Conservation (phyloP, 805 yeast species). For the Nakazawaea ambrosiae region DNA sequence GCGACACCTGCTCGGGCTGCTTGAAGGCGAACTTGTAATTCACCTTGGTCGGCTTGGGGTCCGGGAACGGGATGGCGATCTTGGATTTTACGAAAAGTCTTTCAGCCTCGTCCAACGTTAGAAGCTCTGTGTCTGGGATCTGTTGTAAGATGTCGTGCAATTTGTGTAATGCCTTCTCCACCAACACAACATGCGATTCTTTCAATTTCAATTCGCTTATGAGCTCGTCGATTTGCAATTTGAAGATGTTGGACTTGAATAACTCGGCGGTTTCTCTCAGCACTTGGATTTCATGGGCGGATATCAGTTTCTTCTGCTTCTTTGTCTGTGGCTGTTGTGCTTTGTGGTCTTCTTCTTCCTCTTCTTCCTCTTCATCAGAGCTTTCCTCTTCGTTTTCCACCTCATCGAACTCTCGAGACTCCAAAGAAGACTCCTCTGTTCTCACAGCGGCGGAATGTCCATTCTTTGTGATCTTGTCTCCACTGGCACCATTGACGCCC, state of each 20-base stretch:
- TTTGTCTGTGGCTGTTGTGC: neutral
- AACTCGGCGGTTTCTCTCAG: conserved; percentile 93
- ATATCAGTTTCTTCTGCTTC: conserved; percentile 26
- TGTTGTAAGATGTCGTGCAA: conserved; percentile 60
- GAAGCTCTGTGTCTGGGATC: conserved; percentile 49
- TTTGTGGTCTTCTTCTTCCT: neutral
- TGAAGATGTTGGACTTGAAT: conserved; percentile 92
- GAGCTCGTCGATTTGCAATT: conserved; percentile 88
- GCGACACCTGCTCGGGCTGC: conserved; percentile 66
- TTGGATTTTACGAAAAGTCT: conserved; percentile 33
- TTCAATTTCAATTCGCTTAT: conserved; percentile 73
- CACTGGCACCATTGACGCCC: neutral
- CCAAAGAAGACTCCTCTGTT: neutral
- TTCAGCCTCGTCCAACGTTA: conserved; percentile 55
- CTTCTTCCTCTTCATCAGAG: conserved; percentile 5
- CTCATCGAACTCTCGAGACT: conserved; percentile 9
- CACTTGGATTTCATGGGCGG: conserved; percentile 80
- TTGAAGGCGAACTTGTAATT: conserved; percentile 66
- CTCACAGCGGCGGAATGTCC: conserved; percentile 4
- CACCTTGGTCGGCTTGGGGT: conserved; percentile 69
- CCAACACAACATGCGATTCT: conserved; percentile 54
- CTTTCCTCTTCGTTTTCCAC: neutral
- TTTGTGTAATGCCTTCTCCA: conserved; percentile 72
- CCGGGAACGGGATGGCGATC: conserved; percentile 76
- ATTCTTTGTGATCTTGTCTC: conserved; percentile 3